Conservation (phyloP, 2,329 filamentous ascomycete species). For the Helotiales sp. region DNA sequence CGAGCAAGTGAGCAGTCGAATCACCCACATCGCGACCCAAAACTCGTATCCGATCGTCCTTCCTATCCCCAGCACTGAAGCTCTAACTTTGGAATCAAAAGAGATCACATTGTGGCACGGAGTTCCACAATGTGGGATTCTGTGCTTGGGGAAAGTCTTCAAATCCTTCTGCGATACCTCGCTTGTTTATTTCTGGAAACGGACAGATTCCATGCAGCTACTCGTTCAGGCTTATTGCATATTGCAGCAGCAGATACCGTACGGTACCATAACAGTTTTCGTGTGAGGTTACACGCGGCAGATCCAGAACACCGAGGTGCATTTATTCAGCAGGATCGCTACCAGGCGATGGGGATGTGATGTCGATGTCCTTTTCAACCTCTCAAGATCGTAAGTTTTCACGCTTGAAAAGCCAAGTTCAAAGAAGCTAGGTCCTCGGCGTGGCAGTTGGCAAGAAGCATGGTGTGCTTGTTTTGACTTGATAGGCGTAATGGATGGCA, state of each 20-base stretch:
- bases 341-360: neutral
- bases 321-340: neutral
- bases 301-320: neutral
- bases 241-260: neutral
- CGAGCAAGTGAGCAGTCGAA: neutral
- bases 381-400: neutral
- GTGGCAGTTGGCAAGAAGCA: conserved; percentile 11
- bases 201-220: neutral
- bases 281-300: conserved; percentile 2
- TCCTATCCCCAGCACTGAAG: neutral
- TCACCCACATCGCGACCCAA: neutral
- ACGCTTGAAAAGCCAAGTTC: neutral
- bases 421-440: conserved; percentile 13
- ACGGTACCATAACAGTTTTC: neutral
- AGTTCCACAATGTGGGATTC: neutral
- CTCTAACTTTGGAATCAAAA: neutral
- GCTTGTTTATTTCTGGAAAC: conserved; percentile 14
- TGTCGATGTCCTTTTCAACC: neutral
- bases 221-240: neutral
- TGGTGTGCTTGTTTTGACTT: neutral
- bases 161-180: neutral
- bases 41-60: neutral
- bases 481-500: conserved; percentile 1
- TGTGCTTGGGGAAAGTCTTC: neutral
- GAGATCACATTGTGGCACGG: neutral